A percentile compares a stretch with the other conserved stretches of the same genome.
Conservation (phyloP, 768 basidiomycete species). For the Boletus rufocinnamomeus region DNA sequence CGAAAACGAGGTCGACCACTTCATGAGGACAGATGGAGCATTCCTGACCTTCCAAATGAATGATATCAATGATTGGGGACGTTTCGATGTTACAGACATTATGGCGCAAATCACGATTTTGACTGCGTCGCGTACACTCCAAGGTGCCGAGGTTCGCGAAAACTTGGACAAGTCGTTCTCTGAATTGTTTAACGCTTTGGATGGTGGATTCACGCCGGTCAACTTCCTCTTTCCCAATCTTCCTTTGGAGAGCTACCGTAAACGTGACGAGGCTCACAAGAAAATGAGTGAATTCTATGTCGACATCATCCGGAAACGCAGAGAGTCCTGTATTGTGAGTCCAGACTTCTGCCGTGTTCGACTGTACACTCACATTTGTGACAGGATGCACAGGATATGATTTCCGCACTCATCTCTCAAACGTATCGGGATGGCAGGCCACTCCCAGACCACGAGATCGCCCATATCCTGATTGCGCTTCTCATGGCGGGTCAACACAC, state of each 20-base stretch:
- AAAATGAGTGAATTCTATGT: slow-evolving; percentile 95
- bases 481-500: slow-evolving; percentile 99
- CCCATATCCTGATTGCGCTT: slow-evolving; percentile 97
- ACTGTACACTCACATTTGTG: slow-evolving; percentile 3
- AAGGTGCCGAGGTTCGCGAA: slow-evolving; percentile 86
- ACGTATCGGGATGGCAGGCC: slow-evolving; percentile 78
- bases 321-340: slow-evolving; percentile 47
- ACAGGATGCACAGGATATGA: slow-evolving; percentile 88
- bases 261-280: slow-evolving; percentile 85
- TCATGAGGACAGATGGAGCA: slow-evolving; percentile 61
- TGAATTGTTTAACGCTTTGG: slow-evolving; percentile 80
- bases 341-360: not conserved
- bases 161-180: slow-evolving; percentile 84
- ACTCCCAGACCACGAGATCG: slow-evolving; percentile 87
- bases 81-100: slow-evolving; percentile 69
- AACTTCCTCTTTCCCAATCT: slow-evolving; percentile 95
- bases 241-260: slow-evolving; percentile 87
- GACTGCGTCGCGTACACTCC: slow-evolving; percentile 91
- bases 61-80: slow-evolving; percentile 75
- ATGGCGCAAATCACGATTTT: slow-evolving; percentile 91
- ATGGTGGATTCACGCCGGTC: slow-evolving; percentile 93
- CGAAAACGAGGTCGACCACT: slow-evolving; percentile 72
- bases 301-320: slow-evolving; percentile 77
- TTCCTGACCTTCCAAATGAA: slow-evolving; percentile 65
- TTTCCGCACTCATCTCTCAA: slow-evolving; percentile 81